Conservation (phyloP, 2,329 filamentous ascomycete species). For the Akanthomyces lecanii region DNA sequence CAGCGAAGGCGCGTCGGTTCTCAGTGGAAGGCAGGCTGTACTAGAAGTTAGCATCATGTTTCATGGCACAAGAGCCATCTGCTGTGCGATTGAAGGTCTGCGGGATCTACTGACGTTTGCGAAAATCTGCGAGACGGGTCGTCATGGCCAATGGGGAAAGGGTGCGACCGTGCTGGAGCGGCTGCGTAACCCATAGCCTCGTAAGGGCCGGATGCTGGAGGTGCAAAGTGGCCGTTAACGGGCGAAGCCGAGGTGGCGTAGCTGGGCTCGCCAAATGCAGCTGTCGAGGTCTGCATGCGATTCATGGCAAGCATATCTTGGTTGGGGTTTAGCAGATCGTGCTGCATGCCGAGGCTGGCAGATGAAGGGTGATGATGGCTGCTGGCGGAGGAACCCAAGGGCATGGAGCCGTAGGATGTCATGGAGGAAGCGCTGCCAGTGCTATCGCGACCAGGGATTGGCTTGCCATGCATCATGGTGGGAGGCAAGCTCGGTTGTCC, state of each 20-base stretch:
- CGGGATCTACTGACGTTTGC: slow-evolving; percentile 71
- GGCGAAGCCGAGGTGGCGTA: slow-evolving; percentile 66
- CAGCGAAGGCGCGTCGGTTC: slow-evolving; percentile 70
- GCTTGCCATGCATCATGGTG: slow-evolving; percentile 47
- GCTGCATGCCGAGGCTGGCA: slow-evolving; percentile 34
- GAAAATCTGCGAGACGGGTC: slow-evolving; percentile 66
- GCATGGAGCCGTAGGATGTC: slow-evolving; percentile 68
- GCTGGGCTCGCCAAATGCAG: slow-evolving; percentile 63
- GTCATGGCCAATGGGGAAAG: slow-evolving; percentile 52
- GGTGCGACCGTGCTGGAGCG: slow-evolving; percentile 53
- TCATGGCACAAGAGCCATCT: slow-evolving; percentile 48
- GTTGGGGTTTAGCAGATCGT: slow-evolving; percentile 62
- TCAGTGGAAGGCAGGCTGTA: slow-evolving; percentile 39
- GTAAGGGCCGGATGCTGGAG: slow-evolving; percentile 62
- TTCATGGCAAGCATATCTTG: slow-evolving; percentile 72
- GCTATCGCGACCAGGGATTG: slow-evolving; percentile 49
- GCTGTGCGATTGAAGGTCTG: slow-evolving; percentile 21
- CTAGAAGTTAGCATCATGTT: slow-evolving; percentile 19
- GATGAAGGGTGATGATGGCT: slow-evolving; percentile 57
- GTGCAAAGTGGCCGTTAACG: slow-evolving; percentile 61
- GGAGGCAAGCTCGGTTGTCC: slow-evolving; percentile 44
- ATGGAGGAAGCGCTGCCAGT: slow-evolving; percentile 56
- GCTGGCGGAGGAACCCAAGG: slow-evolving; percentile 71
- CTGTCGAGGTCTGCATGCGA: slow-evolving; percentile 58
- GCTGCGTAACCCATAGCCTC: slow-evolving; percentile 72